phyloP scores from a whole-genome alignment of 2,329 filamentous ascomycete genomes.

The Camillea tinctor region DNA sequence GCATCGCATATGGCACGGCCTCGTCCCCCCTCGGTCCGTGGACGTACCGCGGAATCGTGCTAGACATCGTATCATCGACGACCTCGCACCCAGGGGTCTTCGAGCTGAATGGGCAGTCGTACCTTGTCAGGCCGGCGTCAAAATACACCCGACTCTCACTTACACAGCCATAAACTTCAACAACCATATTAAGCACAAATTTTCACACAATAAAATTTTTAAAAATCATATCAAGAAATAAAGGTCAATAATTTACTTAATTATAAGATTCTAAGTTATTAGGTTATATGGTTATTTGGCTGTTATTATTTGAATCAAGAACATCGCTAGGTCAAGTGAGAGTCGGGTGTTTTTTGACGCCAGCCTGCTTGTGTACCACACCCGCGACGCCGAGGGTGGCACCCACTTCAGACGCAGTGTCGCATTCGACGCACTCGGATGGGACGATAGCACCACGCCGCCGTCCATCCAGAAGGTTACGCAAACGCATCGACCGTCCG shows the following conservation, averaged over 20 bases:
- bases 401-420: conserved; percentile 37
- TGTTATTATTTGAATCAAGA: too few relatives aligned
- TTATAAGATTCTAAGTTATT: too few relatives aligned
- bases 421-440: conserved; percentile 35
- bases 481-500: conserved; percentile 29
- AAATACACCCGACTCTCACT: too few relatives aligned
- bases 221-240: too few relatives aligned
- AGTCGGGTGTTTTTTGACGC: too few relatives aligned
- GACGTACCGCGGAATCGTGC: conserved; percentile 34
- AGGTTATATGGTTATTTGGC: too few relatives aligned
- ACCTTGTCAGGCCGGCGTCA: too few relatives aligned
- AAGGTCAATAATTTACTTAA: too few relatives aligned
- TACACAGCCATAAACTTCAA: too few relatives aligned
- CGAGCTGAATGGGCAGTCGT: conserved; percentile 29
- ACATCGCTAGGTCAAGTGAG: too few relatives aligned
- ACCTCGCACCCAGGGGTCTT: conserved; percentile 38
- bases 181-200: too few relatives aligned
- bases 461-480: conserved; percentile 30
- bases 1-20: conserved; percentile 37
- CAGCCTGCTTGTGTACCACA: conserved; percentile 39
- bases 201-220: too few relatives aligned
- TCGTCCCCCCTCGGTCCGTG: conserved; percentile 35
- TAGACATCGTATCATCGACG: conserved; percentile 37
- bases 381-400: conserved; percentile 34
- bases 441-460: conserved; percentile 30